Evolutionary conservation across 2,329 filamentous ascomycete species (phyloP).

Genomic region (Metarhizium sp.): DNA sequence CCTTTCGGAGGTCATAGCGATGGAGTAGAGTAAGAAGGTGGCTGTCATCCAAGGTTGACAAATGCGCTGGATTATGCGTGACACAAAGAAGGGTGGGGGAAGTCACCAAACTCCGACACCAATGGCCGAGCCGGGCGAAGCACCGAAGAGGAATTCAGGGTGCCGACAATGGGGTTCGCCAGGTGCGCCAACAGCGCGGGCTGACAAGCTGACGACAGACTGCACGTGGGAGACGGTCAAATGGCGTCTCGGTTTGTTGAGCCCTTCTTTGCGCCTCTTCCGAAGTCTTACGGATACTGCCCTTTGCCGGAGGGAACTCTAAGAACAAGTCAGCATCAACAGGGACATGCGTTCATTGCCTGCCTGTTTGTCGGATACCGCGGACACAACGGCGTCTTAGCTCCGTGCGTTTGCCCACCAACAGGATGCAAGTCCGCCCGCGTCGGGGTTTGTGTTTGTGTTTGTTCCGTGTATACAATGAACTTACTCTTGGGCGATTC

Average conservation of each 20-base stretch:
- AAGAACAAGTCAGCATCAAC: background rate
- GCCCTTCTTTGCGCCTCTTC: background rate
- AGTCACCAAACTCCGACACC: slow-evolving; percentile 14
- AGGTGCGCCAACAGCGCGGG: too few relatives aligned
- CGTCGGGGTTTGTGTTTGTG: background rate
- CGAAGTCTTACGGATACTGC: background rate
- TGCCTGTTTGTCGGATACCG: background rate
- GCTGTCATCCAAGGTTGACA: background rate
- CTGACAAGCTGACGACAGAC: background rate
- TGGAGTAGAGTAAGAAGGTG: background rate
- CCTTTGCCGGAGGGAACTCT: background rate
- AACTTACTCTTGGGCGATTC: background rate
- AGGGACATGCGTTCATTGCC: background rate
- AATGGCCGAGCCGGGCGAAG: slow-evolving; percentile 16
- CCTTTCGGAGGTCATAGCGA: slow-evolving; percentile 22
- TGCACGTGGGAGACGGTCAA: background rate
- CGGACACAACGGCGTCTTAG: background rate
- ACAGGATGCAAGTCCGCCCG: background rate
- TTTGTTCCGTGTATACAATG: background rate
- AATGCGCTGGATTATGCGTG: background rate
- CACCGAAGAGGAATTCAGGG: slow-evolving; percentile 12
- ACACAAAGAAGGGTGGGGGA: background rate
- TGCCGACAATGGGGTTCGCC: background rate
- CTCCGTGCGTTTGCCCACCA: background rate
- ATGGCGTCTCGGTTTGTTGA: background rate